These are phyloP conservation scores for Calcarisporium arbuscula DNA, from an alignment of 2,329 filamentous ascomycete species.

Conservation along the genomic window DNA sequence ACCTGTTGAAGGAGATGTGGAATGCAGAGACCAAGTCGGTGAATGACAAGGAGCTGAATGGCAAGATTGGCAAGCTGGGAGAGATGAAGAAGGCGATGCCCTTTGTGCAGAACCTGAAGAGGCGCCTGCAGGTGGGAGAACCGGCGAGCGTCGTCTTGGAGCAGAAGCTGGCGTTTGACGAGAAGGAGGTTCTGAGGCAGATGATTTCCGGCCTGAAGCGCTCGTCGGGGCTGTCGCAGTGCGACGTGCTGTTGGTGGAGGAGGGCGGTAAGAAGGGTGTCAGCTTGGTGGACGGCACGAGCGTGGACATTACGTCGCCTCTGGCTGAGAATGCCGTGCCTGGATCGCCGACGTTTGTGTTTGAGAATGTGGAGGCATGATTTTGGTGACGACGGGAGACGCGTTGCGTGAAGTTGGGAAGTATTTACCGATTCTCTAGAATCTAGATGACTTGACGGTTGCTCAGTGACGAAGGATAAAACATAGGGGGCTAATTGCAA, in stretches of 20 bases:
- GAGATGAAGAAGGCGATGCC: constrained; percentile 99
- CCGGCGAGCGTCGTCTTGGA: constrained; percentile 64
- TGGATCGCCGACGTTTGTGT: constrained; percentile 73
- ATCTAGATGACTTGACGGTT: no score
- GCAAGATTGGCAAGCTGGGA: constrained; percentile 71
- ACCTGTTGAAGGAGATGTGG: constrained; percentile 68
- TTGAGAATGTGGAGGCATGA: constrained; percentile 65
- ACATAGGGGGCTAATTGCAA: no score
- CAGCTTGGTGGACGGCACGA: constrained; percentile 44
- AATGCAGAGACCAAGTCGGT: constrained; percentile 52
- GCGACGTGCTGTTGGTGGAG: constrained; percentile 66
- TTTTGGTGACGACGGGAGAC: constrained; percentile 3
- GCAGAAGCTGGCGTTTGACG: constrained; percentile 81
- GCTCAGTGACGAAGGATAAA: no score
- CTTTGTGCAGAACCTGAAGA: constrained; percentile 85
- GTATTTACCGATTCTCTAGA: no score
- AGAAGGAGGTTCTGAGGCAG: constrained; percentile 65
- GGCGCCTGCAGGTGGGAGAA: constrained; percentile 67
- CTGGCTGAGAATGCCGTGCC: constrained; percentile 72
- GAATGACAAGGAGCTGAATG: constrained; percentile 79
- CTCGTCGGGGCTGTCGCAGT: constrained; percentile 59
- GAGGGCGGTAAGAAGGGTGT: constrained; percentile 62
- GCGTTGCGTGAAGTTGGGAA: no score
- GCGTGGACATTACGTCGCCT: constrained; percentile 50
- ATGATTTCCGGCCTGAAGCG: constrained; percentile 78